A percentile compares a stretch with the other conserved stretches of the same genome.
phyloP scores from a whole-genome alignment of 208 protist species.

The Trypanosoma caninum region DNA sequence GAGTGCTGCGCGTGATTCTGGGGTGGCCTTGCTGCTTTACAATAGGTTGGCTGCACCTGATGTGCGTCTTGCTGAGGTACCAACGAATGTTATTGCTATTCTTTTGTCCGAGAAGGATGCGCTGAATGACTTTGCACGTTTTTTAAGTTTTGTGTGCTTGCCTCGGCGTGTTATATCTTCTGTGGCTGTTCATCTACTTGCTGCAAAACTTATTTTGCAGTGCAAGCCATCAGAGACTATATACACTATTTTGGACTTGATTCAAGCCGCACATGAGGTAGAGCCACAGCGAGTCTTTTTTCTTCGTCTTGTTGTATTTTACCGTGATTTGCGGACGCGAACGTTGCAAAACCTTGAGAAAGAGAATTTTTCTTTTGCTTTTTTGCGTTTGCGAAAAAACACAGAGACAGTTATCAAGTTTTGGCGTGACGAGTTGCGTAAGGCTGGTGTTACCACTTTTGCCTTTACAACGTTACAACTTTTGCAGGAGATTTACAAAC shows the following conservation, averaged over 20 bases:
- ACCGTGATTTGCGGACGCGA: slow-evolving; percentile 17
- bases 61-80: slow-evolving; percentile 24
- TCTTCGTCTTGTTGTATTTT: slow-evolving; percentile 33
- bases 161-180: slow-evolving; percentile 30
- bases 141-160: slow-evolving; percentile 38
- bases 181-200: slow-evolving; percentile 34
- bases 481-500: slow-evolving; percentile 5
- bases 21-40: slow-evolving; percentile 39
- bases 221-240: slow-evolving; percentile 15
- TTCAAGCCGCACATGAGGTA: slow-evolving; percentile 16
- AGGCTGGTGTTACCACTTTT: slow-evolving; percentile 7
- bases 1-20: slow-evolving; percentile 15
- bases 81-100: slow-evolving; percentile 34
- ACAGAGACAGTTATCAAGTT: slow-evolving; percentile 3
- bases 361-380: background rate
- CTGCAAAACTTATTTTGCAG: slow-evolving; percentile 29
- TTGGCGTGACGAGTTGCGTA: slow-evolving; percentile 9
- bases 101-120: slow-evolving; percentile 27
- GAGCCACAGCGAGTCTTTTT: slow-evolving; percentile 41
- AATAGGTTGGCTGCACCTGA: slow-evolving; percentile 43
- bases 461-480: slow-evolving; percentile 20
- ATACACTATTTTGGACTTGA: slow-evolving; percentile 34
- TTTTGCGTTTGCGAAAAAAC: background rate
- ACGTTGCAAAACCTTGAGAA: background rate
- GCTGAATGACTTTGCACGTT: slow-evolving; percentile 26